These are phyloP conservation scores for Tolypocladium guangdongense DNA, from an alignment of 2,329 filamentous ascomycete genomes.

Conservation along the genomic window DNA sequence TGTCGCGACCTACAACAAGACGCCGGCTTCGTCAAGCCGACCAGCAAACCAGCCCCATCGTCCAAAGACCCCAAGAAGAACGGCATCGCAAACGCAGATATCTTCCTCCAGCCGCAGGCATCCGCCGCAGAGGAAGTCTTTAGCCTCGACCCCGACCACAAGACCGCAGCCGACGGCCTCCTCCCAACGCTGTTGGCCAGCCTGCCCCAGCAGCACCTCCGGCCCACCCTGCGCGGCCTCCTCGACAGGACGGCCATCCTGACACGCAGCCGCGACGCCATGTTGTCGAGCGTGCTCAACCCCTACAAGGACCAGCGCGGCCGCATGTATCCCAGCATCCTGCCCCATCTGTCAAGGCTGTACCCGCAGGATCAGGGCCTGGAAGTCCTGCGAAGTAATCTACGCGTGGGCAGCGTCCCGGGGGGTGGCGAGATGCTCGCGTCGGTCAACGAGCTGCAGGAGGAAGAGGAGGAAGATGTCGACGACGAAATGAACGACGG, in stretches of 20 bases:
- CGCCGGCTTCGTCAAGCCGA: slow-evolving; percentile 33
- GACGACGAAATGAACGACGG: slow-evolving; percentile 18
- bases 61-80: slow-evolving; percentile 25
- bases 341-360: slow-evolving; percentile 65
- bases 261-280: slow-evolving; percentile 54
- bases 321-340: slow-evolving; percentile 57
- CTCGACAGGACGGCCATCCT: slow-evolving; percentile 76
- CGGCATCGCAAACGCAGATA: slow-evolving; percentile 54
- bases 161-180: slow-evolving; percentile 46
- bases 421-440: slow-evolving; percentile 15
- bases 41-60: slow-evolving; percentile 19
- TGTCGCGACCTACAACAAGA: slow-evolving; percentile 62
- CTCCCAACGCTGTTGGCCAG: slow-evolving; percentile 51
- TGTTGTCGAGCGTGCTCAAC: slow-evolving; percentile 75
- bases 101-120: slow-evolving; percentile 45
- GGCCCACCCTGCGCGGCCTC: slow-evolving; percentile 60
- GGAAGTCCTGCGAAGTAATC: slow-evolving; percentile 57
- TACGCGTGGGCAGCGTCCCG: slow-evolving; percentile 29
- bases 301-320: slow-evolving; percentile 56
- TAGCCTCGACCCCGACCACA: slow-evolving; percentile 33
- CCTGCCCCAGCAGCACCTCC: slow-evolving; percentile 55
- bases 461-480: slow-evolving; percentile 24
- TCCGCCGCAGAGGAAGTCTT: slow-evolving; percentile 18
- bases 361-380: slow-evolving; percentile 53
- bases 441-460: slow-evolving; percentile 25